Conservation (phyloP, 2,329 filamentous ascomycete genomes). For the Bipolaris bicolor region DNA sequence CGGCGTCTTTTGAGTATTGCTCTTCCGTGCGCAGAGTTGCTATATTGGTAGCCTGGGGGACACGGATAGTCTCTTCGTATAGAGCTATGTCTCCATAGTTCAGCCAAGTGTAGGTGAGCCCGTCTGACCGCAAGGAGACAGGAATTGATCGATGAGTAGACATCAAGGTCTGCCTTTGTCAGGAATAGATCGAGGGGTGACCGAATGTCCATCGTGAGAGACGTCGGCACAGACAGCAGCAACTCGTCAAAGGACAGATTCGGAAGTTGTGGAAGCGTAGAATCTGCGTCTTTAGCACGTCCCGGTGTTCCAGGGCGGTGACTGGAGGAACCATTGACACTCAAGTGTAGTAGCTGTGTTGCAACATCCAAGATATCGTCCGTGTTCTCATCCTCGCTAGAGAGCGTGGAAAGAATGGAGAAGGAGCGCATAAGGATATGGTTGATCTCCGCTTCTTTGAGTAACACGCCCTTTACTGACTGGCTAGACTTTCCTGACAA, state of each 20-base stretch:
- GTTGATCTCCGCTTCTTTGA: constrained; percentile 87
- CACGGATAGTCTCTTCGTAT: constrained; percentile 78
- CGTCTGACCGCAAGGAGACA: constrained; percentile 86
- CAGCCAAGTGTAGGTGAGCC: constrained; percentile 81
- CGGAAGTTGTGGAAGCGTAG: constrained; percentile 47
- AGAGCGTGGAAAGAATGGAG: constrained; percentile 77
- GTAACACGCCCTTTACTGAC: constrained; percentile 65
- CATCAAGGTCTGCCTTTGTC: constrained; percentile 73
- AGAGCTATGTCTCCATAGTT: constrained; percentile 84
- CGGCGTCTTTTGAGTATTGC: constrained; percentile 67
- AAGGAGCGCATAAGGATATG: constrained; percentile 78
- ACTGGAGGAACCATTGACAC: constrained; percentile 57
- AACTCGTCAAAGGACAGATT: constrained; percentile 74
- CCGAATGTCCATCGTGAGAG: constrained; percentile 72
- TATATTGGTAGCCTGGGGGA: constrained; percentile 69
- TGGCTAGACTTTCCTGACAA: constrained; percentile 54
- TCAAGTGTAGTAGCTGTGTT: constrained; percentile 74
- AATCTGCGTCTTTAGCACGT: constrained; percentile 40
- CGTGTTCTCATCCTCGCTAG: constrained; percentile 74
- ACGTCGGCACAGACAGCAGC: constrained; percentile 77
- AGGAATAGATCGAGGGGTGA: constrained; percentile 89
- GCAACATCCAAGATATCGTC: constrained; percentile 82
- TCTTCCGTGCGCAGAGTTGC: constrained; percentile 65
- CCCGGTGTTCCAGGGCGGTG: constrained; percentile 51
- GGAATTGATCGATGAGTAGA: constrained; percentile 83